Percentiles rank a stretch among this genome's conserved stretches.
Evolutionary conservation across 192 early-diverging fungal species (phyloP).

Genomic region (Coemansia sp.): DNA sequence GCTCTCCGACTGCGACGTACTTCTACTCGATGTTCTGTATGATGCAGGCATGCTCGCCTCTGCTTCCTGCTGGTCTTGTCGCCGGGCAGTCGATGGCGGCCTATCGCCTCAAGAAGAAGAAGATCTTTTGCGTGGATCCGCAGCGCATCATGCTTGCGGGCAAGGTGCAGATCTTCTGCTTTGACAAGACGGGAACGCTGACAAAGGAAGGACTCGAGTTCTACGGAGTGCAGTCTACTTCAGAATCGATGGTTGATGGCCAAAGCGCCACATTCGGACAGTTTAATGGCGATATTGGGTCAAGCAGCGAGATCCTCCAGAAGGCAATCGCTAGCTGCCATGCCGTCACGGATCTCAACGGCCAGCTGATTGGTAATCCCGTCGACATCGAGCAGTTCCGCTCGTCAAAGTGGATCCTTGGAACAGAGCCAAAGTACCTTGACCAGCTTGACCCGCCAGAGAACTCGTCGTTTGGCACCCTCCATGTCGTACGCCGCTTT

Average conservation of each 20-base stretch:
- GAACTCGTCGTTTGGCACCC: conserved; percentile 3
- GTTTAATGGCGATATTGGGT: conserved; percentile 13
- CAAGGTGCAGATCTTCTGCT: conserved; percentile 72
- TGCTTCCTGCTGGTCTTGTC: conserved; percentile 70
- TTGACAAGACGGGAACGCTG: conserved; percentile 74
- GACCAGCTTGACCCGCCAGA: conserved; percentile 2
- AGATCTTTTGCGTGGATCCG: conserved; percentile 73
- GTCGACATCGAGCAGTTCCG: conserved; percentile 63
- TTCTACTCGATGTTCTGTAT: conserved; percentile 73
- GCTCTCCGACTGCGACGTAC: conserved; percentile 58
- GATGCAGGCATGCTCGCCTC: conserved; percentile 66
- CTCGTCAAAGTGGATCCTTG: conserved; percentile 26
- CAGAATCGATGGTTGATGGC: neutral
- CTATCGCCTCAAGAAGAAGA: conserved; percentile 58
- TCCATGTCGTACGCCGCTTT: conserved; percentile 63
- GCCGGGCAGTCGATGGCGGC: conserved; percentile 70
- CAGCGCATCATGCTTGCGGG: conserved; percentile 68
- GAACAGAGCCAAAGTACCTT: conserved; percentile 18
- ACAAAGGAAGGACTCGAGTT: conserved; percentile 74
- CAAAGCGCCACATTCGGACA: conserved; percentile 17
- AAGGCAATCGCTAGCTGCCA: conserved; percentile 24
- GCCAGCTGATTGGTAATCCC: conserved; percentile 10
- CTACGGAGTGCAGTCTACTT: conserved; percentile 40
- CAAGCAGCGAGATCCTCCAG: conserved; percentile 4
- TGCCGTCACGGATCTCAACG: conserved; percentile 41